Conservation (phyloP, 495 filamentous ascomycete species). For the Neurospora sp. region DNA sequence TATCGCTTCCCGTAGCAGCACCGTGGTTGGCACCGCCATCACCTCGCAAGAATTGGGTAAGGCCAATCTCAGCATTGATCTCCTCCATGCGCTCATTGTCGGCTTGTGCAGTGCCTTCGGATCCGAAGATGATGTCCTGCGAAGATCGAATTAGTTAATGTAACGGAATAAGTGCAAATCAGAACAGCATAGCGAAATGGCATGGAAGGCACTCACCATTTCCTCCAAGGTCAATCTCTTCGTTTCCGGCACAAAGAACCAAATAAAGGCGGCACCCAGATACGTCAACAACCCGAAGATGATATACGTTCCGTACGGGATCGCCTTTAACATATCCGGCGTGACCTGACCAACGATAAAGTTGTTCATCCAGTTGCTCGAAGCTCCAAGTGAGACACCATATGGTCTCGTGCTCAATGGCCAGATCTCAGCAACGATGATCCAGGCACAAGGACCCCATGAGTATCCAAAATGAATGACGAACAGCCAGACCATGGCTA, state of each 20-base stretch:
- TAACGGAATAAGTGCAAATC: too few species aligned
- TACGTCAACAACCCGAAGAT: constrained; percentile 67
- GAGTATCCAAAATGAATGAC: constrained; percentile 72
- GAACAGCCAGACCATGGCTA: constrained; percentile 75
- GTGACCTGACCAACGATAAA: constrained; percentile 61
- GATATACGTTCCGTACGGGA: constrained; percentile 71
- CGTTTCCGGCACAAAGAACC: constrained; percentile 65
- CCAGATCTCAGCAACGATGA: constrained; percentile 66
- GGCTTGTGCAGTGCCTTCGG: constrained; percentile 55
- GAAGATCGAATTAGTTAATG: not conserved
- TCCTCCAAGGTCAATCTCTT: constrained; percentile 52
- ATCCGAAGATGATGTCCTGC: constrained; percentile 67
- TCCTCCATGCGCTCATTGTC: constrained; percentile 63
- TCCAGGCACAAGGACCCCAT: constrained; percentile 66
- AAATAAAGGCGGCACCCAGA: constrained; percentile 60
- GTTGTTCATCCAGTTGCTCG: constrained; percentile 47
- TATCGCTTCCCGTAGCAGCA: constrained; percentile 9
- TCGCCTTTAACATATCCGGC: constrained; percentile 59
- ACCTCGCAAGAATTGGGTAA: constrained; percentile 33
- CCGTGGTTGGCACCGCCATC: constrained; percentile 11
- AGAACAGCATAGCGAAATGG: not conserved
- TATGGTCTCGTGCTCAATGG: constrained; percentile 63
- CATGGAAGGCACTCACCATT: constrained; percentile 31
- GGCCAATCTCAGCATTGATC: constrained; percentile 62
- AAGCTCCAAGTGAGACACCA: constrained; percentile 62